A percentile compares a stretch with the other conserved stretches of the same genome.
Evolutionary conservation across 1,284 basidiomycete genomes (phyloP).

Genomic region (Cutaneotrichosporon sp.): DNA sequence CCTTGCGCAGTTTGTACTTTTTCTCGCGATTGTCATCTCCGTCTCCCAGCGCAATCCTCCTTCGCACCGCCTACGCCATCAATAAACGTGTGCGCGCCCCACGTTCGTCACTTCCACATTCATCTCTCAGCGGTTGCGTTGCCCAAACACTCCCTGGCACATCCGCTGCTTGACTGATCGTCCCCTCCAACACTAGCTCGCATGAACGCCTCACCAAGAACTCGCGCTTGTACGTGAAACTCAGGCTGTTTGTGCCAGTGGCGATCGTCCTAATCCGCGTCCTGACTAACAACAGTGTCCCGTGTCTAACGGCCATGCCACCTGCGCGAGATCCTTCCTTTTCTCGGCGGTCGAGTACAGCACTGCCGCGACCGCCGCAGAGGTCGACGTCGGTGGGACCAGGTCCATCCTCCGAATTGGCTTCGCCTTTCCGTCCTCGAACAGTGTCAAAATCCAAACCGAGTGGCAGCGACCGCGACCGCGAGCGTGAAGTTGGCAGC

Average conservation of each 20-base stretch:
- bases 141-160: too few relatives aligned
- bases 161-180: too few relatives aligned
- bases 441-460: neutral
- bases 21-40: too few relatives aligned
- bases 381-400: neutral
- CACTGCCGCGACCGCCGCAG: neutral
- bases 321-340: neutral
- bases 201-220: too few relatives aligned
- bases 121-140: too few relatives aligned
- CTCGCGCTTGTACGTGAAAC: too few relatives aligned
- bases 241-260: neutral
- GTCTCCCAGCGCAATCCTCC: conserved; percentile 1
- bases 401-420: neutral
- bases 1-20: too few relatives aligned
- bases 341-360: neutral
- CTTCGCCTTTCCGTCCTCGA: neutral
- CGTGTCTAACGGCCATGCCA: conserved; percentile 5
- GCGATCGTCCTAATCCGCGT: too few relatives aligned
- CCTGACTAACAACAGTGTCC: neutral
- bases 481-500: conserved; percentile 25
- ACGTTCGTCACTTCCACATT: conserved; percentile 7
- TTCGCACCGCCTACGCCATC: neutral
- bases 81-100: conserved; percentile 17
- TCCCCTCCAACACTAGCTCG: too few relatives aligned
- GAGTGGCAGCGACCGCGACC: conserved; percentile 3